Base-by-base conservation (phyloP, 2,329 filamentous ascomycete species). In the Exophiala sideris region DNA sequence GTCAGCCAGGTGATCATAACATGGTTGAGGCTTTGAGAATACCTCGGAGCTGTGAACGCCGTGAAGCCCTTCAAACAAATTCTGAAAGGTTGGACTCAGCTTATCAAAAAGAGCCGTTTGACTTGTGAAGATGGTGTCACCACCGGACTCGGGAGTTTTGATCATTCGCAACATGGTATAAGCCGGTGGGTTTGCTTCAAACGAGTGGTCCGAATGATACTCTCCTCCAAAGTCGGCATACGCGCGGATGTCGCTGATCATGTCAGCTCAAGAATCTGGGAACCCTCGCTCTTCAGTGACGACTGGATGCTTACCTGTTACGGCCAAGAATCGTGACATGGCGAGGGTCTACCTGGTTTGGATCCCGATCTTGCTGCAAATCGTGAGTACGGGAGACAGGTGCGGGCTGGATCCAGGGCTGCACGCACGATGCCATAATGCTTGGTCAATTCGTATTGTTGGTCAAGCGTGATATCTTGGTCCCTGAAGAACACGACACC, bases 21-120 rank as follows among this genome's bases (percentile, higher is more conserved):
- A 16, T 33, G 38, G 11, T 18, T 3, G 14, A n/a, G 33, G 14
- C 7, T 5, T 32, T 36, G 34, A 16, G 9, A 36, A 32, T 44
- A 48, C 56, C 56, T 64, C 60, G 3, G 63, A 65, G 45, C 54
- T 61, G 41, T 64, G 62, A 5, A 64, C 48, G 4, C 42, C 63
- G 50, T 63, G 57, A 12, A 64, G 49, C 6, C 58, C 53, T 35
- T 64, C 62, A 41, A 65, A 58, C 3, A 54, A 24, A 20, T 59
- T 59, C 52, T 64, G 59, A 46, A 56, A 64, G 16, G 52, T 56
- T 12, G 62, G 57, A 50, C 62, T 64, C 50, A 65, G 48, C 50
- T 63, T 63, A 48, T 65, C 63, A 48, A 58, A 65, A n/a, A 65
- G 45, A 2, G 56, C 62, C n/a, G 61, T 57, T 50, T 65, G 62